Conservation (phyloP, 169 alveolate species). For the Plasmodium falciparum region DNA sequence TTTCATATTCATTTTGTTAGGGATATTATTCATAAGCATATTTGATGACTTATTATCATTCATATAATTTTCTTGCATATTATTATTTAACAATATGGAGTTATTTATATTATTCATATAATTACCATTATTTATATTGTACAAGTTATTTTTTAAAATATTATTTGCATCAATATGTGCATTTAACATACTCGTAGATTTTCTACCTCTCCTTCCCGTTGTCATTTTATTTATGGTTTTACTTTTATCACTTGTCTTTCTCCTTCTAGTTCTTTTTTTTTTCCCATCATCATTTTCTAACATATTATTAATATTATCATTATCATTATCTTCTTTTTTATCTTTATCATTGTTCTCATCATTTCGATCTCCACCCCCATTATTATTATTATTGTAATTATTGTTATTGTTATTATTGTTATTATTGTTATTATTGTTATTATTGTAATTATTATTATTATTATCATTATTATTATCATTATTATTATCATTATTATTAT, state of each 20-base stretch:
- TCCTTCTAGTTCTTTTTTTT: constrained; percentile 21
- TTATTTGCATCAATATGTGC: constrained; percentile 24
- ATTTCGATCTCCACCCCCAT: not conserved
- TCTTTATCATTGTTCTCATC: constrained; percentile 8
- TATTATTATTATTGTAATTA: not conserved
- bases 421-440: not conserved
- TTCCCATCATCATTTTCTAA: constrained; percentile 16
- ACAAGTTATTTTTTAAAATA: constrained; percentile 6
- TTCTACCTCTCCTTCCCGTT: constrained; percentile 11
- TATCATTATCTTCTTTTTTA: constrained; percentile 7
- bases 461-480: not conserved
- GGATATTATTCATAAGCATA: constrained; percentile 2
- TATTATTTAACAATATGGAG: constrained; percentile 4
- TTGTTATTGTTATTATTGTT: not conserved
- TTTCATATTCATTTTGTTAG: constrained; percentile 5
- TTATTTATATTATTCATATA: constrained; percentile 12
- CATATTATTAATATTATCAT: constrained; percentile 11
- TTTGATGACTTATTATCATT: constrained; percentile 12
- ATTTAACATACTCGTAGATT: not conserved
- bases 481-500: not conserved
- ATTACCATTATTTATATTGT: constrained; percentile 4
- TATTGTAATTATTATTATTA: not conserved
- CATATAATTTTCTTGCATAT: constrained; percentile 11
- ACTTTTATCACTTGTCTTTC: constrained; percentile 60
- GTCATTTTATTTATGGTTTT: constrained; percentile 44